Percentiles rank a stretch among this genome's conserved stretches.
phyloP scores from a whole-genome alignment of 179 eudicot species.

The Gypsophila paniculata region DNA sequence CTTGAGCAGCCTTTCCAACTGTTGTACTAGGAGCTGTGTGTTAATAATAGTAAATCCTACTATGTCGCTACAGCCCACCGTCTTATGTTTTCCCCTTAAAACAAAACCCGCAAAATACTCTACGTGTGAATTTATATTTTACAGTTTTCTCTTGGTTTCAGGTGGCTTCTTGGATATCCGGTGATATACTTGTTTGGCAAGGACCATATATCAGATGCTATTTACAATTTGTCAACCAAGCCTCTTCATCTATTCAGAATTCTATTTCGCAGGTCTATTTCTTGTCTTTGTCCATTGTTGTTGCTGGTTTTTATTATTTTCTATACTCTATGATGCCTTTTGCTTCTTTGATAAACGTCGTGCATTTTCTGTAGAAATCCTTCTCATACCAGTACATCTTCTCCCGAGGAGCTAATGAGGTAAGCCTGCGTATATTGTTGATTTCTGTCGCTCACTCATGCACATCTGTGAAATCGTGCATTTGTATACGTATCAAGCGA shows the following conservation, averaged over 20 bases:
- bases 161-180: slow-evolving; percentile 99
- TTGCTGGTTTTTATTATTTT: too few species aligned
- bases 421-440: slow-evolving; percentile 13
- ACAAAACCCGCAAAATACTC: too few species aligned
- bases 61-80: too few species aligned
- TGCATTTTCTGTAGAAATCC: slow-evolving; percentile 44
- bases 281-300: slow-evolving; percentile 1
- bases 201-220: slow-evolving; percentile 67
- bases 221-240: slow-evolving; percentile 79
- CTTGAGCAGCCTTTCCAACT: too few species aligned
- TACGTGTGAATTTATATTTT: slow-evolving; percentile 10
- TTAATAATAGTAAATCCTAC: too few species aligned
- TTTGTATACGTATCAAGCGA: not conserved
- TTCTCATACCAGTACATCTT: slow-evolving; percentile 32
- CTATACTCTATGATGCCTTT: too few species aligned
- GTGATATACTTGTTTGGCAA: slow-evolving; percentile 73
- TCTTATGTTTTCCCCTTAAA: too few species aligned
- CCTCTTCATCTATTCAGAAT: slow-evolving; percentile 69
- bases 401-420: slow-evolving; percentile 76
- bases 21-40: too few species aligned
- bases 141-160: slow-evolving; percentile 28
- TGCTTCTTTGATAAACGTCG: too few species aligned
- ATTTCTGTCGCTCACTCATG: not conserved
- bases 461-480: slow-evolving; percentile 5
- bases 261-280: slow-evolving; percentile 55